phyloP scores from a whole-genome alignment of 2,329 filamentous ascomycete genomes.

The Malbranchea cinnamomea region DNA sequence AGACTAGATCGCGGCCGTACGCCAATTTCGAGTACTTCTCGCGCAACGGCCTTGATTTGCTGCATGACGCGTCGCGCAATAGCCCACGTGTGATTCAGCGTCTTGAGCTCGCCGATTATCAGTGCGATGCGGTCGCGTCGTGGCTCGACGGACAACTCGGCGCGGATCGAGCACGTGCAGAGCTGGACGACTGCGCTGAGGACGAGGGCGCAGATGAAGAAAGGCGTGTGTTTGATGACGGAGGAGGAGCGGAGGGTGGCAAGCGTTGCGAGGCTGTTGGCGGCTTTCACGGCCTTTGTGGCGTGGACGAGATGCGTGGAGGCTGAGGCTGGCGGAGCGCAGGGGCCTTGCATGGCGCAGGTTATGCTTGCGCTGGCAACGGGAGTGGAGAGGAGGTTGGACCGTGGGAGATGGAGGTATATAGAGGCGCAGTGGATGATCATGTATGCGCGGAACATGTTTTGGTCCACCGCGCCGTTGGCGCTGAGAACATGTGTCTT shows the following conservation, averaged over 20 bases:
- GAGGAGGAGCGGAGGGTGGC: constrained; percentile 44
- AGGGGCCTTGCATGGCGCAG: constrained; percentile 25
- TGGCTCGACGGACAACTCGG: constrained; percentile 43
- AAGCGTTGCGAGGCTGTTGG: constrained; percentile 63
- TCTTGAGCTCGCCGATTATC: constrained; percentile 60
- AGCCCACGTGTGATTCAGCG: constrained; percentile 55
- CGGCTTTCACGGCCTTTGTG: constrained; percentile 63
- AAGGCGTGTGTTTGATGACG: constrained; percentile 61
- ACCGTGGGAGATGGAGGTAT: constrained; percentile 65
- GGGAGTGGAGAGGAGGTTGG: constrained; percentile 48
- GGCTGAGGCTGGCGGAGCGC: constrained; percentile 25
- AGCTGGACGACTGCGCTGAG: constrained; percentile 69
- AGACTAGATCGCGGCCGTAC: constrained; percentile 15
- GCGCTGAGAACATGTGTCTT: constrained; percentile 57
- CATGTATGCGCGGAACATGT: constrained; percentile 85
- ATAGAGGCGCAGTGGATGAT: constrained; percentile 51
- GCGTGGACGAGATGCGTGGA: constrained; percentile 44
- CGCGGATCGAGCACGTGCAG: constrained; percentile 53
- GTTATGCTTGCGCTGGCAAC: constrained; percentile 34
- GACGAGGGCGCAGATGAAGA: constrained; percentile 69
- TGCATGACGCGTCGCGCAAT: constrained; percentile 54
- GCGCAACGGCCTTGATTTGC: constrained; percentile 65
- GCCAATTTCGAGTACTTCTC: constrained; percentile 46
- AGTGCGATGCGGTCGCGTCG: constrained; percentile 57
- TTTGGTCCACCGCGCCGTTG: constrained; percentile 64